Conservation (phyloP, 192 early-diverging fungal species). For the Coemansia erecta region DNA sequence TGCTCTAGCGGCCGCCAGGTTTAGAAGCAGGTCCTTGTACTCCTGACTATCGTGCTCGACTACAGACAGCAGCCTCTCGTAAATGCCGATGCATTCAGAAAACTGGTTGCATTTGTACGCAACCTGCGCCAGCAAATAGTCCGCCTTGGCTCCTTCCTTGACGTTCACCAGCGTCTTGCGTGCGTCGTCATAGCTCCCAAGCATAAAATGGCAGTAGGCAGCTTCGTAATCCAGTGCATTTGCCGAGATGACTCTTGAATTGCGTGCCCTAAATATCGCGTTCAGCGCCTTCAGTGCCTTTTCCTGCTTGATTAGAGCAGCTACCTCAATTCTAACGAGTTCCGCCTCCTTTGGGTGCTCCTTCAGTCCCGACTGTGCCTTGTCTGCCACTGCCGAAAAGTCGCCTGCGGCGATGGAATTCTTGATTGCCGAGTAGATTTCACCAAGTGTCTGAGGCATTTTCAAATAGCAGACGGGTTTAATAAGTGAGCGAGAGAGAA, state of each 20-base stretch:
- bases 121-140: conserved; percentile 41
- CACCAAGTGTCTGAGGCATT: conserved; percentile 27
- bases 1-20: conserved; percentile 41
- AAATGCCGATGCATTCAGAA: conserved; percentile 30
- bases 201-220: conserved; percentile 45
- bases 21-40: conserved; percentile 30
- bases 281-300: conserved; percentile 25
- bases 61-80: conserved; percentile 22
- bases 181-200: conserved; percentile 31
- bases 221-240: conserved; percentile 27
- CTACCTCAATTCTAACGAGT: conserved; percentile 39
- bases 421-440: conserved; percentile 29
- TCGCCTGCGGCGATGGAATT: conserved; percentile 25
- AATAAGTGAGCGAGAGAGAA: no score
- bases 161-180: conserved; percentile 11
- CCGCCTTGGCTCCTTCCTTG: conserved; percentile 7
- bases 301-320: conserved; percentile 45
- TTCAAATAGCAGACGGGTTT: no score
- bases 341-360: conserved; percentile 31
- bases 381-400: conserved; percentile 15
- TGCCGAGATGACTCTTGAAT: conserved; percentile 10
- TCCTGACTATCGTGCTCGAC: conserved; percentile 14
- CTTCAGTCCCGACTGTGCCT: conserved; percentile 22
- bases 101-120: conserved; percentile 44
- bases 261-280: conserved; percentile 23